Percentiles rank a stretch among this genome's conserved stretches.
Conservation (phyloP, 495 filamentous ascomycete genomes). For the Trichoderma reesei region DNA sequence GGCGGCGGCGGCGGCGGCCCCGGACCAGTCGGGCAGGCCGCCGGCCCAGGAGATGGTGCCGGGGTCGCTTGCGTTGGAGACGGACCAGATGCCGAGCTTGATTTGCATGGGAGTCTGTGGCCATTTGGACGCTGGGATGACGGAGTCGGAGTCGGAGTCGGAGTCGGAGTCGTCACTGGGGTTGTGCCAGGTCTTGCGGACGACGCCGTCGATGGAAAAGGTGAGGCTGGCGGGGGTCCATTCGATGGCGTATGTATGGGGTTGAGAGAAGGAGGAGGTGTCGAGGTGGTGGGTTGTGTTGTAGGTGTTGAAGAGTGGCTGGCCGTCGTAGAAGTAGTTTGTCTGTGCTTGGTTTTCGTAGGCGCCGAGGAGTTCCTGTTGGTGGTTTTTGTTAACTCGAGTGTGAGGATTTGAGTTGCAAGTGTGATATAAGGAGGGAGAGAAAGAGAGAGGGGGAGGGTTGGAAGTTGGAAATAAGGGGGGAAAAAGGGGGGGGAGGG, state of each 20-base stretch:
- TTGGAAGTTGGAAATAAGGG: too few species aligned
- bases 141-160: too few species aligned
- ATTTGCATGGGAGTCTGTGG: constrained; percentile 11
- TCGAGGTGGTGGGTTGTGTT: constrained; percentile 58
- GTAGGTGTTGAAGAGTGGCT: constrained; percentile 51
- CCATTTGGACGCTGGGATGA: constrained; percentile 1
- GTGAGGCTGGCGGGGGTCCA: constrained; percentile 5
- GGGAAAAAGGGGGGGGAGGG: too few species aligned
- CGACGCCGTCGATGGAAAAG: constrained; percentile 11
- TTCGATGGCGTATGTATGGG: constrained; percentile 43
- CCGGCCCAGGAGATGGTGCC: constrained; percentile 57
- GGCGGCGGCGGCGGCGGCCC: too few species aligned
- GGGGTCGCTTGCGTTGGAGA: constrained; percentile 12
- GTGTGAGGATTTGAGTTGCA: too few species aligned
- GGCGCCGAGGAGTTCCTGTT: constrained; percentile 56
- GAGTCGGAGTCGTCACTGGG: not conserved
- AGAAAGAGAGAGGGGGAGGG: not conserved
- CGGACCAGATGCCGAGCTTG: constrained; percentile 10
- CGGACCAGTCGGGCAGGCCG: constrained; percentile 56
- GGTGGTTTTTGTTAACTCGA: too few species aligned
- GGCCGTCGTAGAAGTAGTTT: constrained; percentile 95
- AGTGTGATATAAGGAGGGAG: constrained; percentile 13
- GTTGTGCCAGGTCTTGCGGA: constrained; percentile 10
- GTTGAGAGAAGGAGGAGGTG: constrained; percentile 47
- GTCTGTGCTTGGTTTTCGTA: constrained; percentile 60